These are phyloP conservation scores for Hypoxylon sp. DNA, from an alignment of 2,329 filamentous ascomycete species.

Conservation along the genomic window DNA sequence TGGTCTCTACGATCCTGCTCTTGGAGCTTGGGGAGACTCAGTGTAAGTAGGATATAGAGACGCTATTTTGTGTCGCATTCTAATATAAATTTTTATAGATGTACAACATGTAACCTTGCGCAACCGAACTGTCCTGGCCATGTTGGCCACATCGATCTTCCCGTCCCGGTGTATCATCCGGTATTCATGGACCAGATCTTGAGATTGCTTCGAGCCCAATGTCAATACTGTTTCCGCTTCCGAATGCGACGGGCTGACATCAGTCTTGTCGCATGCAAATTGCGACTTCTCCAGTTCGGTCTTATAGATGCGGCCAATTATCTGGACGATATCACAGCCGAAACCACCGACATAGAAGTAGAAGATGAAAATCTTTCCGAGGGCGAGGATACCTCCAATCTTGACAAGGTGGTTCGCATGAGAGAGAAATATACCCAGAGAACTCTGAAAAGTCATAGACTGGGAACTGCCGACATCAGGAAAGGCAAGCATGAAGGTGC, in stretches of 20 bases:
- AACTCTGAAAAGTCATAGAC: slow-evolving; percentile 72
- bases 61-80: slow-evolving; percentile 21
- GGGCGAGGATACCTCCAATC: slow-evolving; percentile 69
- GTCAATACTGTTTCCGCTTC: slow-evolving; percentile 90
- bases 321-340: slow-evolving; percentile 57
- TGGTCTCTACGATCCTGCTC: slow-evolving; percentile 90
- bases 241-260: slow-evolving; percentile 82
- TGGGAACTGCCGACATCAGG: slow-evolving; percentile 63
- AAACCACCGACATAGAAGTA: slow-evolving; percentile 55
- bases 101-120: slow-evolving; percentile 90
- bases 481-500: slow-evolving; percentile 86
- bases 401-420: slow-evolving; percentile 67
- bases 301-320: slow-evolving; percentile 71
- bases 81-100: slow-evolving; percentile 66
- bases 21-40: slow-evolving; percentile 90
- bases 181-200: slow-evolving; percentile 94
- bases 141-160: slow-evolving; percentile 93
- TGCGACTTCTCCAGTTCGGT: slow-evolving; percentile 87
- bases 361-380: slow-evolving; percentile 71
- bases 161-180: slow-evolving; percentile 94
- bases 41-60: slow-evolving; percentile 68
- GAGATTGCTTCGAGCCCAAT: slow-evolving; percentile 86
- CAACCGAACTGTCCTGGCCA: slow-evolving; percentile 89
- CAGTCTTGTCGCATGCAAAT: slow-evolving; percentile 84
- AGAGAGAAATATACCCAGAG: slow-evolving; percentile 78